These are phyloP conservation scores for Colletotrichum abscissum DNA, from an alignment of 2,329 filamentous ascomycete species.

Conservation along the genomic window DNA sequence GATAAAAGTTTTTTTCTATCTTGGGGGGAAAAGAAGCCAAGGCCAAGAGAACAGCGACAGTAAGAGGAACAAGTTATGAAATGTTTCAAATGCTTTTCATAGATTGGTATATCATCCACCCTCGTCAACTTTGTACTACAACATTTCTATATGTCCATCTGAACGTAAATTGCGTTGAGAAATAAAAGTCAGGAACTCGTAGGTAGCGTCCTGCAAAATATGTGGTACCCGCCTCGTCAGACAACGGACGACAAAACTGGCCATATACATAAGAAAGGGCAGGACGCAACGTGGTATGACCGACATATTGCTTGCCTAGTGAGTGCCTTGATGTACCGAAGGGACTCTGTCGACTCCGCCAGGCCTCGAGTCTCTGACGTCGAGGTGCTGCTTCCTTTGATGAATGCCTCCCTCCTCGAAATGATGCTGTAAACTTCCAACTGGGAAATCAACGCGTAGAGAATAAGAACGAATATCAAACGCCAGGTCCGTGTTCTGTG, in stretches of 20 bases:
- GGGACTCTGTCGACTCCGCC: not conserved
- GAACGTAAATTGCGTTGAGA: slow-evolving; percentile 12
- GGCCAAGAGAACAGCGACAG: not conserved
- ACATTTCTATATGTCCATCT: slow-evolving; percentile 30
- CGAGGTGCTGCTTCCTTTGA: not conserved
- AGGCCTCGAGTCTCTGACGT: not conserved
- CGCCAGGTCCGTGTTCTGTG: slow-evolving; percentile 25
- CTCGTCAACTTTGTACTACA: slow-evolving; percentile 14
- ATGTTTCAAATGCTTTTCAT: slow-evolving; percentile 20
- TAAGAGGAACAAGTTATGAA: not conserved
- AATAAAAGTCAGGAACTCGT: slow-evolving; percentile 3
- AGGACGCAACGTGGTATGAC: not conserved
- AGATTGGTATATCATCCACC: slow-evolving; percentile 13
- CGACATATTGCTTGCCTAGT: not conserved
- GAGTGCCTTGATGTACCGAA: not conserved
- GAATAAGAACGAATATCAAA: slow-evolving; percentile 32
- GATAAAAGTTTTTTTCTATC: not conserved
- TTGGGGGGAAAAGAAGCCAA: not conserved
- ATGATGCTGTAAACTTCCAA: not conserved
- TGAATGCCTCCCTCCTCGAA: not conserved
- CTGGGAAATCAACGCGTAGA: slow-evolving; percentile 7
- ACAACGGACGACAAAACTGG: not conserved
- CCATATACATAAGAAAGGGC: not conserved
- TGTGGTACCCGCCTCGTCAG: not conserved
- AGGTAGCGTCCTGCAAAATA: not conserved